Percentiles rank a stretch among this genome's conserved stretches.
These are phyloP conservation scores for Rhododendron williamsianum DNA, from an alignment of 148 eudicot genomes.

Conservation along the genomic window DNA sequence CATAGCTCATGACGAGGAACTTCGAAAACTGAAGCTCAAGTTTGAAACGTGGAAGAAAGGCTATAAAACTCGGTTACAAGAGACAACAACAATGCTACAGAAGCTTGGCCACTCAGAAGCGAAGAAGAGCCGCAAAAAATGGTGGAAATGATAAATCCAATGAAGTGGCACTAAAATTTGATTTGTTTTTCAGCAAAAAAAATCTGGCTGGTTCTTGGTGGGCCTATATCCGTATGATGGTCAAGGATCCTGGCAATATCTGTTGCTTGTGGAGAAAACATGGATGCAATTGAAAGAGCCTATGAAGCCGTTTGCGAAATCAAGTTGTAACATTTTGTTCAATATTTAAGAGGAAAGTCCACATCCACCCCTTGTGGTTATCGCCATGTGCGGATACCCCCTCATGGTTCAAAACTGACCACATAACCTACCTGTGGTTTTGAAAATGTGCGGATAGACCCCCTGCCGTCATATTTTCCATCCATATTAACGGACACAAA, in stretches of 20 bases:
- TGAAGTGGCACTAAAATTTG: background rate
- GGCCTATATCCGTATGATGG: background rate
- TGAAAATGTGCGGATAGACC: no score
- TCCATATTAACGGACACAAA: no score
- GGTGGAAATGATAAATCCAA: constrained; percentile 24
- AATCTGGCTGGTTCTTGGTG: background rate
- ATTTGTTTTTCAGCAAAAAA: background rate
- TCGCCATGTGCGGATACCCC: no score
- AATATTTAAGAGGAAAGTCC: background rate
- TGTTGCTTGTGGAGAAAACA: background rate
- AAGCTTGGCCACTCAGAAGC: constrained; percentile 19
- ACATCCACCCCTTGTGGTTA: no score
- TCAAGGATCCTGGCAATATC: background rate
- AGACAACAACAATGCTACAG: constrained; percentile 29
- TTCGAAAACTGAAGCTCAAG: constrained; percentile 29
- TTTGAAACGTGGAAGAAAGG: constrained; percentile 44
- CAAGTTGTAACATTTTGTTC: background rate
- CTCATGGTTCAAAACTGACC: no score
- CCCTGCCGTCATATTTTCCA: no score
- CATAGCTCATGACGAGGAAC: constrained; percentile 18
- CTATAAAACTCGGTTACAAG: constrained; percentile 30
- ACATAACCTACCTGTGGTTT: no score
- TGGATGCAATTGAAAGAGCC: background rate
- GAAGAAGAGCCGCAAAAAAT: constrained; percentile 25
- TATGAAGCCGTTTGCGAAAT: background rate